phyloP scores from a whole-genome alignment of 768 basidiomycete species.

The Boletus subcaerulescens region DNA sequence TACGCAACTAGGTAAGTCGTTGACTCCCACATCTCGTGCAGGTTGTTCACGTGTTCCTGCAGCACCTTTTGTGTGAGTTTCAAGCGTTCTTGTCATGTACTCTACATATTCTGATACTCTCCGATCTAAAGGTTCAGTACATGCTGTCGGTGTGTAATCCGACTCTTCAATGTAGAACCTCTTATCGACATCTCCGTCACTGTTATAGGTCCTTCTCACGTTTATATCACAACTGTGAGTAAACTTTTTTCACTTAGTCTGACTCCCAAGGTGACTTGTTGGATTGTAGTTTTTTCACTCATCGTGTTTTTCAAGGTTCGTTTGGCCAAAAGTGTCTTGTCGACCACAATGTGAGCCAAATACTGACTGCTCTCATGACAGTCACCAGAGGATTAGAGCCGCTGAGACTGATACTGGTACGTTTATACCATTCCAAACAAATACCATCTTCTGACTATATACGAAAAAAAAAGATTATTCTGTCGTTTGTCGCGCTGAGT shows the following conservation, averaged over 20 bases:
- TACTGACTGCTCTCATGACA: constrained; percentile 1
- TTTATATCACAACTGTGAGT: constrained; percentile 29
- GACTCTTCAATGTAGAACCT: neutral
- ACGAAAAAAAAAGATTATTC: constrained; percentile 11
- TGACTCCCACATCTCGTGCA: too few species aligned
- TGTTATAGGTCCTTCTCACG: constrained; percentile 22
- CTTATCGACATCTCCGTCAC: neutral
- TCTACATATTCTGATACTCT: neutral
- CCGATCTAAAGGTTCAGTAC: constrained; percentile 22
- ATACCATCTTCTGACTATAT: neutral
- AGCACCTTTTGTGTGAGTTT: constrained; percentile 33
- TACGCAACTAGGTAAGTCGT: constrained; percentile 26
- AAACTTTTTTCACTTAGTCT: neutral
- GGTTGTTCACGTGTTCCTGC: constrained; percentile 1
- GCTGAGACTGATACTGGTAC: constrained; percentile 17
- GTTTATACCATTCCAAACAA: neutral
- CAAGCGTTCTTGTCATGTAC: neutral
- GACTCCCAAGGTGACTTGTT: neutral
- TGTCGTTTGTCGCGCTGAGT: constrained; percentile 24
- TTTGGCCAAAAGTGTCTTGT: neutral
- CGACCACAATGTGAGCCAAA: too few species aligned
- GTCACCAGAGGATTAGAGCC: constrained; percentile 19
- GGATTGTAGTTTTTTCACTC: constrained; percentile 21
- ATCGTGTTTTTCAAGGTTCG: constrained; percentile 27
- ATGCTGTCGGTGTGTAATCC: constrained; percentile 21